Conservation (phyloP, 2,329 filamentous ascomycete species). For the Fusarium equiseti region DNA sequence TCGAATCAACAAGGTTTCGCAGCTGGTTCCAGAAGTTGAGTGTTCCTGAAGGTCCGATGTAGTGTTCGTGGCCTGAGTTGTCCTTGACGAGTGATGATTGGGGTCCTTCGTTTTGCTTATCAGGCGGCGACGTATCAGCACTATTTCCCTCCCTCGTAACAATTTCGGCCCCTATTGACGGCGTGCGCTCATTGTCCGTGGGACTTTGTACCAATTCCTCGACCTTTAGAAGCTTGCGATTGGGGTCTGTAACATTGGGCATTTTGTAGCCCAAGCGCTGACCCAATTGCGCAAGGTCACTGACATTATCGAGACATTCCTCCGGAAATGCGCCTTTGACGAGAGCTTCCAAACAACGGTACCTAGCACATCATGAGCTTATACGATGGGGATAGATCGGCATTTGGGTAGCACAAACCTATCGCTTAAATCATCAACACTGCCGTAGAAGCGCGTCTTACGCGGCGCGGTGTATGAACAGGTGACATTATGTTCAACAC, state of each 20-base stretch:
- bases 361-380: conserved; percentile 37
- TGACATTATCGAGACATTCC: conserved; percentile 46
- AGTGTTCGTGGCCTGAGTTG: conserved; percentile 52
- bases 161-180: conserved; percentile 2
- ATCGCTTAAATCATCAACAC: conserved; percentile 54
- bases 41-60: conserved; percentile 54
- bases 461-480: conserved; percentile 53
- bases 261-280: conserved; percentile 50
- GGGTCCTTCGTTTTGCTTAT: conserved; percentile 37
- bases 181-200: background rate
- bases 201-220: conserved; percentile 30
- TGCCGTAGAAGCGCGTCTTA: conserved; percentile 55
- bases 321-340: conserved; percentile 52
- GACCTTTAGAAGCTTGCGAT: conserved; percentile 29
- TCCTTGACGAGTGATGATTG: conserved; percentile 49
- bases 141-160: background rate
- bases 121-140: conserved; percentile 11
- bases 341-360: conserved; percentile 53
- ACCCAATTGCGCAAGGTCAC: conserved; percentile 50
- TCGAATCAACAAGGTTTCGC: conserved; percentile 48
- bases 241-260: conserved; percentile 48
- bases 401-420: conserved; percentile 41
- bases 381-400: background rate
- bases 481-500: conserved; percentile 49
- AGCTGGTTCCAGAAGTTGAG: conserved; percentile 54